A percentile compares a stretch with the other conserved stretches of the same genome.
Evolutionary conservation across 202 grass and related monocot genomes (phyloP).

Genomic region (Miscanthus sacchariflorus): DNA sequence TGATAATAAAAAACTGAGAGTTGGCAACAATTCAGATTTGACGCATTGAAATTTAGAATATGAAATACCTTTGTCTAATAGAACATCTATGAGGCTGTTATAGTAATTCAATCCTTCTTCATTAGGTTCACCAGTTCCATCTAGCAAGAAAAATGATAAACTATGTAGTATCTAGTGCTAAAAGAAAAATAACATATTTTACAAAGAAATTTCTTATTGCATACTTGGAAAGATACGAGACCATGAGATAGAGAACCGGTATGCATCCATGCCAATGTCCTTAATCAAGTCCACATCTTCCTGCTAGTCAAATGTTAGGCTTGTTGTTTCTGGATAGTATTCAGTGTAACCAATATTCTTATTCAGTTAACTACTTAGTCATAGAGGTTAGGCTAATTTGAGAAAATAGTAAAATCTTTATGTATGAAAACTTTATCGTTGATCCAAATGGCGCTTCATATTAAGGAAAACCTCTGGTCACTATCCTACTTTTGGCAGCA

Average conservation of each 20-base stretch:
- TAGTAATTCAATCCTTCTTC: constrained; percentile 89
- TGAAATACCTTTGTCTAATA: constrained; percentile 71
- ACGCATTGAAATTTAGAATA: constrained; percentile 24
- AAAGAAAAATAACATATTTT: background rate
- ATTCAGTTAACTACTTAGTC: constrained; percentile 4
- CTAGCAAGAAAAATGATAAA: constrained; percentile 54
- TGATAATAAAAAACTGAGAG: background rate
- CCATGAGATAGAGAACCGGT: constrained; percentile 98
- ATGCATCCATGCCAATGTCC: constrained; percentile 87
- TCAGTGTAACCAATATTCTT: background rate
- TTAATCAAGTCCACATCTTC: constrained; percentile 91
- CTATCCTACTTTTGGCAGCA: constrained; percentile 11
- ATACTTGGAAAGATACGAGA: constrained; percentile 96
- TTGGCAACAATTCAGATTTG: constrained; percentile 22
- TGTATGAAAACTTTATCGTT: constrained; percentile 16
- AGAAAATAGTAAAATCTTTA: constrained; percentile 4
- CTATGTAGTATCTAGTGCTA: constrained; percentile 8
- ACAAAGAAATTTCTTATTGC: constrained; percentile 25
- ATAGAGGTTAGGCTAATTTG: background rate
- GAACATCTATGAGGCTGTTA: constrained; percentile 77
- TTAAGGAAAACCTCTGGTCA: background rate
- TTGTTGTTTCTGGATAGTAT: constrained; percentile 12
- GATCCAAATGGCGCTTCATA: constrained; percentile 5
- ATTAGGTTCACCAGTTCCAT: constrained; percentile 91
- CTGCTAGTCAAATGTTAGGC: constrained; percentile 52